These are phyloP conservation scores for Syncephalis fuscata DNA, from an alignment of 371 early-diverging fungal genomes.

Conservation along the genomic window DNA sequence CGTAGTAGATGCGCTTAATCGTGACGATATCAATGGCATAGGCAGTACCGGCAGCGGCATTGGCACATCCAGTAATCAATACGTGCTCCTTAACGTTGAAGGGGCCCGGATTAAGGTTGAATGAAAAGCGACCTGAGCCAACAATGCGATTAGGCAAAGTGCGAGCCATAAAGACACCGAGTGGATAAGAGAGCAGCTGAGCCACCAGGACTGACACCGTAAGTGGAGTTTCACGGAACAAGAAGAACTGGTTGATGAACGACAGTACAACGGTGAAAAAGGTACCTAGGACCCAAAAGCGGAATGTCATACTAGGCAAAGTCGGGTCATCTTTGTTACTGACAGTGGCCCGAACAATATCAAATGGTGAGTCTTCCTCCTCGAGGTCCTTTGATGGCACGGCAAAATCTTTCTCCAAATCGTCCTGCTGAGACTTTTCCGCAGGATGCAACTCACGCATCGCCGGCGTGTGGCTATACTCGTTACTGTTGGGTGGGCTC, in stretches of 20 bases:
- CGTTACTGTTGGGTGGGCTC: no score
- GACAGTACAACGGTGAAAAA: conserved; percentile 39
- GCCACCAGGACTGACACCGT: conserved; percentile 41
- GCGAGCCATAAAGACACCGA: conserved; percentile 32
- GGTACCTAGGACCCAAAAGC: conserved; percentile 55
- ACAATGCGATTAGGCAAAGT: not conserved
- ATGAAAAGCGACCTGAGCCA: not conserved
- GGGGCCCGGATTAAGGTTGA: conserved; percentile 48
- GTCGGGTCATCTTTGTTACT: conserved; percentile 29
- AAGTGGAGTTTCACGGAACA: conserved; percentile 51
- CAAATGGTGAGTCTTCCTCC: no score
- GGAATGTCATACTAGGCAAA: conserved; percentile 53
- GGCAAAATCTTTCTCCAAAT: no score
- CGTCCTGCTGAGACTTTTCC: no score
- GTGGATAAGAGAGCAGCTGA: conserved; percentile 45
- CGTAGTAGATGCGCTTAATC: conserved; percentile 43
- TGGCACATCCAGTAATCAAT: conserved; percentile 27
- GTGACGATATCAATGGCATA: conserved; percentile 64
- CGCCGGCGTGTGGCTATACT: no score
- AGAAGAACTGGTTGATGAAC: conserved; percentile 57
- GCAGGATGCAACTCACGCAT: no score
- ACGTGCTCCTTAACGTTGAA: conserved; percentile 70
- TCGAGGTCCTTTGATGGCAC: not conserved
- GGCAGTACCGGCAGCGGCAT: conserved; percentile 43
- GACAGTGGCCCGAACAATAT: no score